These are phyloP conservation scores for Penicillium fuscoglaucum DNA, from an alignment of 2,329 filamentous ascomycete species.

Conservation along the genomic window DNA sequence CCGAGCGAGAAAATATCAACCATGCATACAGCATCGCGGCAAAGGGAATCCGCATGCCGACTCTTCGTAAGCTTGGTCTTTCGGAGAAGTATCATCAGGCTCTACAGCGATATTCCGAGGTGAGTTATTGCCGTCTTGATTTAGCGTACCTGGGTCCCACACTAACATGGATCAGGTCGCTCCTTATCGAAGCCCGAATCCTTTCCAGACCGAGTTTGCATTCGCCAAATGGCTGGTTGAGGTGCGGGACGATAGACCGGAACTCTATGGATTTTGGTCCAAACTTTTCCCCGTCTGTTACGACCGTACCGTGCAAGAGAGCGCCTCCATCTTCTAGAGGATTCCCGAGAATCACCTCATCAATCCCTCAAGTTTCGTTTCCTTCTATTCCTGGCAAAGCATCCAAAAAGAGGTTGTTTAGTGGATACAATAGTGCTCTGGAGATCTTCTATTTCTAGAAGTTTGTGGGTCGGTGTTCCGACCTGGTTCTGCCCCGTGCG, in stretches of 20 bases:
- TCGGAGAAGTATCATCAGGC: conserved; percentile 26
- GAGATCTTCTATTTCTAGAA: neutral
- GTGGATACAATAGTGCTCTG: neutral
- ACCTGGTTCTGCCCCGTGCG: neutral
- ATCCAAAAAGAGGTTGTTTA: neutral
- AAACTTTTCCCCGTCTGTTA: conserved; percentile 38
- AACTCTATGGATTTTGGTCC: conserved; percentile 34
- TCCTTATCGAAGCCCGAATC: conserved; percentile 32
- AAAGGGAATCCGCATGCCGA: conserved; percentile 24
- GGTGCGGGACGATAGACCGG: conserved; percentile 24
- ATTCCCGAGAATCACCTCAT: neutral
- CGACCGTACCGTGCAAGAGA: conserved; percentile 32
- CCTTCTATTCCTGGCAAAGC: neutral
- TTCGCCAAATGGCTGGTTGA: conserved; percentile 37
- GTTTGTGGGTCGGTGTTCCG: neutral
- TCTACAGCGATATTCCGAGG: conserved; percentile 32
- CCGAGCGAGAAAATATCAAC: conserved; percentile 23
- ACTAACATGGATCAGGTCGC: conserved; percentile 24
- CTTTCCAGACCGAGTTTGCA: conserved; percentile 29
- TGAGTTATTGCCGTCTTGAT: conserved; percentile 15
- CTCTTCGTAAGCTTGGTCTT: conserved; percentile 30
- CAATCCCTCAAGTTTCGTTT: neutral
- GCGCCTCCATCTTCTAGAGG: conserved; percentile 24
- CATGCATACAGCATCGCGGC: conserved; percentile 30
- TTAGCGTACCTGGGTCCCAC: neutral